Evolutionary conservation across 371 early-diverging fungal species (phyloP).

Genomic region (Actinomortierella wolfii): DNA sequence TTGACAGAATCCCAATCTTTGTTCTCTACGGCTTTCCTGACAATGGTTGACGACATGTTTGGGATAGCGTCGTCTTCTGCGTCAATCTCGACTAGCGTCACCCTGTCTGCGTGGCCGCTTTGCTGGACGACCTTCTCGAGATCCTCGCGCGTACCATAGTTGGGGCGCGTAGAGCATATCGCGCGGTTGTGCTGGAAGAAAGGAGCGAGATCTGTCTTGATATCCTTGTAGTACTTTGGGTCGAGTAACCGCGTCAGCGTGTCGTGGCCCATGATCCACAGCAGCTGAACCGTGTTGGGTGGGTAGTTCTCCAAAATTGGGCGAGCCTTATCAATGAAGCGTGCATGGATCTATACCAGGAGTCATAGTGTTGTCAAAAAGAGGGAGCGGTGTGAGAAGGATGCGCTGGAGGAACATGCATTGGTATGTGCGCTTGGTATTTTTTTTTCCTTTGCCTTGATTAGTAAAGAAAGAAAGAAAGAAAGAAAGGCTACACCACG

Average conservation of each 20-base stretch:
- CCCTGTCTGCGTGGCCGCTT: constrained; percentile 33
- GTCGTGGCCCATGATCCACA: constrained; percentile 69
- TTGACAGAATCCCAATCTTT: constrained; percentile 29
- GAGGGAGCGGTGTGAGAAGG: too few relatives aligned
- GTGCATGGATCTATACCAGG: constrained; percentile 45
- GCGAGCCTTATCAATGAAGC: constrained; percentile 65
- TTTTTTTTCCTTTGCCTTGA: too few relatives aligned
- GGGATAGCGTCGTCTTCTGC: constrained; percentile 15
- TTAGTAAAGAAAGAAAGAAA: neutral
- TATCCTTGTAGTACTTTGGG: constrained; percentile 60
- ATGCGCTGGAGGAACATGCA: too few relatives aligned
- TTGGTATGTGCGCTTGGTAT: too few relatives aligned
- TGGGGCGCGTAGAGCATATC: constrained; percentile 57
- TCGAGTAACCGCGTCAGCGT: constrained; percentile 64
- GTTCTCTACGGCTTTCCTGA: constrained; percentile 32
- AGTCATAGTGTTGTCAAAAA: too few relatives aligned
- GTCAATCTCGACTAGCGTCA: constrained; percentile 38
- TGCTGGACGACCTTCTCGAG: constrained; percentile 36
- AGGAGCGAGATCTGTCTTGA: constrained; percentile 48
- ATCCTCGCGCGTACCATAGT: constrained; percentile 39
- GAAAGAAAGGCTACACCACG: neutral
- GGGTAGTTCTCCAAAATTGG: constrained; percentile 29
- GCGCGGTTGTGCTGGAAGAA: constrained; percentile 53
- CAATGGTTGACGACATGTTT: constrained; percentile 39
- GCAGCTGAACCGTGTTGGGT: constrained; percentile 40